These are phyloP conservation scores for Leersia perrieri DNA, from an alignment of 176 grass and related monocot species.

Conservation along the genomic window DNA sequence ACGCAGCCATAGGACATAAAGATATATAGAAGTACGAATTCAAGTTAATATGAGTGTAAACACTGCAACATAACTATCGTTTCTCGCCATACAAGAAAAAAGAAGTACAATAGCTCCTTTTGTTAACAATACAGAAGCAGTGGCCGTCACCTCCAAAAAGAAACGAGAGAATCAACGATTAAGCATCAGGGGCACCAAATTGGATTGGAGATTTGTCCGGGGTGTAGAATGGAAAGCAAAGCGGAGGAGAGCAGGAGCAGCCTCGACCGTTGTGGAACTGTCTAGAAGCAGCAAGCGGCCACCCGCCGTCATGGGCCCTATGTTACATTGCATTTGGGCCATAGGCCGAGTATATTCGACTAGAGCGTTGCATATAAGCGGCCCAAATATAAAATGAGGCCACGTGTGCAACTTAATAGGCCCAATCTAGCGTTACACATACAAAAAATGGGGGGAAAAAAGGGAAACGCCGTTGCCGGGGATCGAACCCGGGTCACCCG, in stretches of 20 bases:
- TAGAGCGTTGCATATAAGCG: too few species aligned
- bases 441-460: not conserved
- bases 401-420: not conserved
- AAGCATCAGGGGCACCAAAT: not conserved
- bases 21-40: too few species aligned
- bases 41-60: too few species aligned
- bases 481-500: conserved; percentile 84
- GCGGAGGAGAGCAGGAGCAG: not conserved
- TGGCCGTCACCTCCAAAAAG: too few species aligned
- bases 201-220: not conserved
- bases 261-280: conserved; percentile 38
- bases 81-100: too few species aligned
- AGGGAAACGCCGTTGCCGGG: conserved; percentile 63
- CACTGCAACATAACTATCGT: not conserved
- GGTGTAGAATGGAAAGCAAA: not conserved
- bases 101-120: too few species aligned
- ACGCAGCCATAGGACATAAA: too few species aligned
- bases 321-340: not conserved
- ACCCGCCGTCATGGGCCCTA: not conserved
- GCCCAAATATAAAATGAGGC: too few species aligned
- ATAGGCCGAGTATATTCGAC: not conserved
- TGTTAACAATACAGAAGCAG: not conserved
- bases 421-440: not conserved
- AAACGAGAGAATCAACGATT: not conserved
- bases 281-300: conserved; percentile 15